These are phyloP conservation scores for Mimosa pudica DNA, from an alignment of 306 rosid genomes.

Conservation along the genomic window DNA sequence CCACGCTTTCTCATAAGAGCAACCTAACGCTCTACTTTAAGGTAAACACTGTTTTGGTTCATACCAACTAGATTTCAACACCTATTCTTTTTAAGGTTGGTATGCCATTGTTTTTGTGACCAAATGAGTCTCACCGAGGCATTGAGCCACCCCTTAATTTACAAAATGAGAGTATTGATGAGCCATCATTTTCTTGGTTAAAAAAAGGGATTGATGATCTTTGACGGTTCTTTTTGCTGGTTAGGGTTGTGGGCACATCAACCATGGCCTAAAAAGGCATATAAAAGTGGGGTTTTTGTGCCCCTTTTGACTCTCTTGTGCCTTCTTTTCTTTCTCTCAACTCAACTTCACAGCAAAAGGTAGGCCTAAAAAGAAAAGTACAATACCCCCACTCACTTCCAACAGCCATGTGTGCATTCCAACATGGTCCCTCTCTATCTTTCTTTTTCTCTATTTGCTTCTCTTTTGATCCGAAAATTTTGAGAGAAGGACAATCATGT, in stretches of 20 bases:
- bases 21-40: not conserved
- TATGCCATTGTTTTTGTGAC: constrained; percentile 22
- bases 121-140: constrained; percentile 19
- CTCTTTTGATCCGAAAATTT: not conserved
- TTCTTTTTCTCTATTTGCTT: constrained; percentile 25
- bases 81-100: not conserved
- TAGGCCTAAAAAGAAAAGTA: constrained; percentile 12
- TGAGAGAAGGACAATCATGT: not conserved
- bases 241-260: constrained; percentile 55
- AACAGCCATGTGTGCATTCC: not conserved
- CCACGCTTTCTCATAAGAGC: constrained; percentile 2
- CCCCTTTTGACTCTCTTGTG: constrained; percentile 27
- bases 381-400: constrained; percentile 19
- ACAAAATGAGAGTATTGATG: constrained; percentile 24
- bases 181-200: constrained; percentile 41
- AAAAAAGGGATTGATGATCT: constrained; percentile 1
- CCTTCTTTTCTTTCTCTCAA: constrained; percentile 12
- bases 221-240: constrained; percentile 24
- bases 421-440: constrained; percentile 27
- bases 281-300: constrained; percentile 17
- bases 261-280: constrained; percentile 23
- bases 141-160: constrained; percentile 19
- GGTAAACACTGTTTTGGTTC: constrained; percentile 11
- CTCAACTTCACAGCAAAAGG: constrained; percentile 32
- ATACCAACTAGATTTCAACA: not conserved